Evolutionary conservation across 441 rosid species (phyloP).

Genomic region (Breynia disticha): DNA sequence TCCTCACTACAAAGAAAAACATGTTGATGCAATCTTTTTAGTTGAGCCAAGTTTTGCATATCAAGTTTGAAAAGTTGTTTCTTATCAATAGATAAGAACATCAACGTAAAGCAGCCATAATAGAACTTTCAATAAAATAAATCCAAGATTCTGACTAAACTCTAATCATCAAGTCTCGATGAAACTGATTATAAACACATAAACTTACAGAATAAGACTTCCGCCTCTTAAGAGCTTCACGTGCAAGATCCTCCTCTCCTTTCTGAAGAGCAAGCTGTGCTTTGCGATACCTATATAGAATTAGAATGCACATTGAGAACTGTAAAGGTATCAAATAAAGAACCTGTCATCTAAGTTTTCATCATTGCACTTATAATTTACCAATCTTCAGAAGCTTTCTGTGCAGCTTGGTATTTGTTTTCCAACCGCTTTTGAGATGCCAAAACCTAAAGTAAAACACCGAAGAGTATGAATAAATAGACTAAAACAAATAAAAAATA

Average conservation of each 20-base stretch:
- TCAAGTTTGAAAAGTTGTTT: no score
- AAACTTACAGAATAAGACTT: conserved; percentile 68
- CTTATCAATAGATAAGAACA: no score
- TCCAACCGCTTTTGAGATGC: conserved; percentile 94
- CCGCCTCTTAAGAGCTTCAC: conserved; percentile 93
- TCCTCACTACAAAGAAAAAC: no score
- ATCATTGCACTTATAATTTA: conserved; percentile 14
- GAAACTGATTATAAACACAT: background rate
- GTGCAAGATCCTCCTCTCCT: conserved; percentile 99
- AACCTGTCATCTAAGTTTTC: background rate
- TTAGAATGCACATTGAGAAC: background rate
- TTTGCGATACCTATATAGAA: conserved; percentile 67
- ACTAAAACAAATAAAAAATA: background rate
- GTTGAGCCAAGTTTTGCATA: no score
- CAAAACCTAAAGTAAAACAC: conserved; percentile 42
- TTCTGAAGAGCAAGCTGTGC: conserved; percentile 95
- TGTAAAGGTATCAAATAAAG: no score
- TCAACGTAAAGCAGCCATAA: no score
- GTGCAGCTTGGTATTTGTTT: conserved; percentile 81
- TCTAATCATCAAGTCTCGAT: background rate
- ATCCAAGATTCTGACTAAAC: background rate
- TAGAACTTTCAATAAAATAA: background rate
- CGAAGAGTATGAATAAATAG: background rate
- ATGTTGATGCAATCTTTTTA: no score
- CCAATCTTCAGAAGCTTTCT: conserved; percentile 92